Evolutionary conservation across 2,329 filamentous ascomycete species (phyloP).

Genomic region (Biscogniauxia marginata): DNA sequence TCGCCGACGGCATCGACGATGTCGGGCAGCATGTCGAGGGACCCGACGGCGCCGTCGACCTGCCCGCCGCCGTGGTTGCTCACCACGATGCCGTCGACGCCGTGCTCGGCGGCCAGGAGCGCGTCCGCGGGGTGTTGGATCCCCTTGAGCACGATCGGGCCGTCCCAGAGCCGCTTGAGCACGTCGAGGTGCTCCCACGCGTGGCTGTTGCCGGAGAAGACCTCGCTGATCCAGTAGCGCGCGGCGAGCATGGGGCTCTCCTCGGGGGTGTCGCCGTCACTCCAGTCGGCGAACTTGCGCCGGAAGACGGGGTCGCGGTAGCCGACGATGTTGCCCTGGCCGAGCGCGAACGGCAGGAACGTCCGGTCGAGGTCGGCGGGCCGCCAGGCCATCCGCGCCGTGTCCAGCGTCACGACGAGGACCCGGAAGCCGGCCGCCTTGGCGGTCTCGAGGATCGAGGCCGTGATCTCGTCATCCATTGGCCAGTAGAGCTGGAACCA

Average conservation of each 20-base stretch:
- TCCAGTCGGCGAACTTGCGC: constrained; percentile 50
- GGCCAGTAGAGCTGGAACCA: constrained; percentile 82
- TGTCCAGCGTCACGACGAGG: constrained; percentile 72
- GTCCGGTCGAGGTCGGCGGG: constrained; percentile 65
- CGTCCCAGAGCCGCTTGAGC: constrained; percentile 28
- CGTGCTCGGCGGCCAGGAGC: constrained; percentile 14
- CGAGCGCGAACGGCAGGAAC: constrained; percentile 59
- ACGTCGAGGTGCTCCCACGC: constrained; percentile 26
- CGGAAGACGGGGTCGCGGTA: constrained; percentile 68
- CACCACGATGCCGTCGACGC: constrained; percentile 44
- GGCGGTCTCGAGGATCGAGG: constrained; percentile 61
- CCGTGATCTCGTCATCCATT: constrained; percentile 61
- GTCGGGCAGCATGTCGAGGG: constrained; percentile 56
- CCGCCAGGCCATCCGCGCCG: constrained; percentile 67
- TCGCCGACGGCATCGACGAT: constrained; percentile 63
- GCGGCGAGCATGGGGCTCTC: constrained; percentile 50
- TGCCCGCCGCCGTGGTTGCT: constrained; percentile 60
- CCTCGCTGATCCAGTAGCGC: constrained; percentile 33
- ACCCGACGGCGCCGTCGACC: constrained; percentile 53
- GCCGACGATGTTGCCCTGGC: constrained; percentile 59
- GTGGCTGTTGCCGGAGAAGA: constrained; percentile 28
- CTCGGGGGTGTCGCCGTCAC: constrained; percentile 46
- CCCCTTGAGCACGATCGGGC: constrained; percentile 34
- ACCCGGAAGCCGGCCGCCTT: constrained; percentile 61
- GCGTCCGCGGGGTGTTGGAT: constrained; percentile 34